phyloP scores from a whole-genome alignment of 768 basidiomycete genomes.

The Lactarius sanguifluus region DNA sequence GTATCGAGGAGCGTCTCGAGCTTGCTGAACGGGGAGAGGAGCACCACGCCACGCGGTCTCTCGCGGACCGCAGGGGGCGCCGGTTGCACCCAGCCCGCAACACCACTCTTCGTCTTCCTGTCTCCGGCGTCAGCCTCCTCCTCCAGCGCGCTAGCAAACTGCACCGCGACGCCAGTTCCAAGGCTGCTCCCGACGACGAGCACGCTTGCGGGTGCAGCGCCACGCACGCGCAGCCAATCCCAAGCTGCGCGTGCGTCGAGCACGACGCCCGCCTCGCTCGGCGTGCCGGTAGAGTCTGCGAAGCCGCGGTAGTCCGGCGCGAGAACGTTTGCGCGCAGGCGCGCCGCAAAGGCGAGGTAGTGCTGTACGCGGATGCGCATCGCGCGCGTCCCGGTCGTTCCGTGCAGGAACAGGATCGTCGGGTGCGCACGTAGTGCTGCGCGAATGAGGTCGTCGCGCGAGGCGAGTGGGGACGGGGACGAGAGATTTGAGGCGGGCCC shows the following conservation, averaged over 20 bases:
- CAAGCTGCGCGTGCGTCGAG: conserved; percentile 76
- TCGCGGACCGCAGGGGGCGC: conserved; percentile 31
- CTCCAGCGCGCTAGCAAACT: conserved; percentile 43
- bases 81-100: background rate
- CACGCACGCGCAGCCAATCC: conserved; percentile 68
- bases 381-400: conserved; percentile 86
- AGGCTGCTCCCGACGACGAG: conserved; percentile 85
- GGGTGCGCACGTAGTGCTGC: conserved; percentile 58
- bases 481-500: conserved; percentile 35
- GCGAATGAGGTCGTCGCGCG: conserved; percentile 43
- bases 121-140: conserved; percentile 2
- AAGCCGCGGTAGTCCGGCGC: conserved; percentile 93
- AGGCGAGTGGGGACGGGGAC: background rate
- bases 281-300: conserved; percentile 78
- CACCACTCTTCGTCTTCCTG: background rate
- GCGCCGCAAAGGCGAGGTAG: conserved; percentile 63
- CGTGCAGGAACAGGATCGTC: conserved; percentile 86
- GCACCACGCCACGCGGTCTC: conserved; percentile 41
- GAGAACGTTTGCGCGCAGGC: conserved; percentile 72
- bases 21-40: conserved; percentile 44
- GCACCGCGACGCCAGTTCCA: conserved; percentile 74
- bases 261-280: conserved; percentile 72
- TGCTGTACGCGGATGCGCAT: conserved; percentile 60
- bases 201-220: conserved; percentile 59
- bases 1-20: conserved; percentile 56